Evolutionary conservation across 2,329 filamentous ascomycete genomes (phyloP).

Genomic region (Nigrospora oryzae): DNA sequence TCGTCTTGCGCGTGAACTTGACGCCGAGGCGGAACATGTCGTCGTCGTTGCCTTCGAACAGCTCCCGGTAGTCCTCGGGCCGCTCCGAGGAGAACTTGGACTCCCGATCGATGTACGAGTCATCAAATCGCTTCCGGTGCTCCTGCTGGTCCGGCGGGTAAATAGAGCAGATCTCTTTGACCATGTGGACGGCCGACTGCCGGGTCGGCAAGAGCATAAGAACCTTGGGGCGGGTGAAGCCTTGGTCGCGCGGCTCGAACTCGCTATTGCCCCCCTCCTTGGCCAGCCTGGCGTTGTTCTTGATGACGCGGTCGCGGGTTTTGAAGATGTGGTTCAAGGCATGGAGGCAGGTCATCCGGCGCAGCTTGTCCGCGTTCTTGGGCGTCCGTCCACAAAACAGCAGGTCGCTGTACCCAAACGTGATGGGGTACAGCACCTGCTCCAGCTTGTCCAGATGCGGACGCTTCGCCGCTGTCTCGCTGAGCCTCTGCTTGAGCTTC

Average conservation of each 20-base stretch:
- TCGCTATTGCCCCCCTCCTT: constrained; percentile 56
- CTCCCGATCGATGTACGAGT: constrained; percentile 65
- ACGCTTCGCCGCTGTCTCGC: constrained; percentile 43
- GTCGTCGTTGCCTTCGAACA: constrained; percentile 93
- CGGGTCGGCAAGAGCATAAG: constrained; percentile 85
- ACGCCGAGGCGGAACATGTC: constrained; percentile 95
- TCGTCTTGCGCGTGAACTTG: constrained; percentile 91
- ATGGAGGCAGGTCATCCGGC: constrained; percentile 71
- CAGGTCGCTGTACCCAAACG: constrained; percentile 79
- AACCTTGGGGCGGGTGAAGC: constrained; percentile 90
- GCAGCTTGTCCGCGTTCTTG: constrained; percentile 58
- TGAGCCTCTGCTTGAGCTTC: constrained; percentile 64
- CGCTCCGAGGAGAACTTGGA: constrained; percentile 64
- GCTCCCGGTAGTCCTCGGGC: constrained; percentile 76
- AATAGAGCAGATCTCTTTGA: constrained; percentile 68
- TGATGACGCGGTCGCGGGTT: constrained; percentile 85
- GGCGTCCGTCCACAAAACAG: constrained; percentile 66
- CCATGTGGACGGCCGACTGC: constrained; percentile 70
- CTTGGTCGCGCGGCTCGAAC: constrained; percentile 79
- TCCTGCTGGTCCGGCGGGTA: constrained; percentile 86
- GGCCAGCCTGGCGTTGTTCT: constrained; percentile 76
- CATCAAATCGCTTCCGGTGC: constrained; percentile 86
- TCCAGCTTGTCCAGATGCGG: constrained; percentile 53
- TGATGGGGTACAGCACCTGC: constrained; percentile 56
- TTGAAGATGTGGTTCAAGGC: constrained; percentile 89